Percentiles rank a stretch among this genome's conserved stretches.
These are phyloP conservation scores for Bertia moriformis DNA, from an alignment of 2,329 filamentous ascomycete genomes.

Conservation along the genomic window DNA sequence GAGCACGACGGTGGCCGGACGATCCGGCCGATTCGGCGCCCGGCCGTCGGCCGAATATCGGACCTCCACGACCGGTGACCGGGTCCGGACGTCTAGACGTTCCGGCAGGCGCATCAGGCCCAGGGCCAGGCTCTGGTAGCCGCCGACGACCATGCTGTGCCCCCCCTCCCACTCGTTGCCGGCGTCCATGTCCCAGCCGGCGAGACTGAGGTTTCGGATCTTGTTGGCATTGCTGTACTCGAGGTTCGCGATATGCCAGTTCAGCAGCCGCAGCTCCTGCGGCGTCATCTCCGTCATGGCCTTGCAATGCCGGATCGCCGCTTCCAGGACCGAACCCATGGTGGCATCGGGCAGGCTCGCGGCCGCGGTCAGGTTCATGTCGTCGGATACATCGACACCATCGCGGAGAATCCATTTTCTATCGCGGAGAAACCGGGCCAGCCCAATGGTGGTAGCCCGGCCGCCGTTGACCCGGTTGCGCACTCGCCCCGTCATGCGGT, in stretches of 20 bases:
- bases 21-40: too few relatives aligned
- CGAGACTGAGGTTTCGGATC: constrained; percentile 71
- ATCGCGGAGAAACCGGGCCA: too few relatives aligned
- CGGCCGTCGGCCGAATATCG: constrained; percentile 37
- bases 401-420: constrained; percentile 67
- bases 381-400: constrained; percentile 45
- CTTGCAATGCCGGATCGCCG: constrained; percentile 79
- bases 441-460: constrained; percentile 53
- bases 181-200: constrained; percentile 91
- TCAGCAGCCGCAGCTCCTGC: constrained; percentile 78
- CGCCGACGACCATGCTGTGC: constrained; percentile 84
- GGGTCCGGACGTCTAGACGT: constrained; percentile 63
- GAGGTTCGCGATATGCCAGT: constrained; percentile 96
- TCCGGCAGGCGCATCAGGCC: constrained; percentile 67
- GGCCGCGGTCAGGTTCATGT: constrained; percentile 56
- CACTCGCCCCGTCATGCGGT: constrained; percentile 57
- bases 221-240: constrained; percentile 95
- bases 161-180: constrained; percentile 95
- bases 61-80: constrained; percentile 59
- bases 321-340: constrained; percentile 79
- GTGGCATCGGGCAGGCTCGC: constrained; percentile 55
- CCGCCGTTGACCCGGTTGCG: constrained; percentile 61
- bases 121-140: constrained; percentile 84
- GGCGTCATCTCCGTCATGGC: constrained; percentile 67
- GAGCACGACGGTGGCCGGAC: constrained; percentile 54